Base-by-base conservation (phyloP, 2,329 filamentous ascomycete genomes). In the Penicillium sp. region DNA sequence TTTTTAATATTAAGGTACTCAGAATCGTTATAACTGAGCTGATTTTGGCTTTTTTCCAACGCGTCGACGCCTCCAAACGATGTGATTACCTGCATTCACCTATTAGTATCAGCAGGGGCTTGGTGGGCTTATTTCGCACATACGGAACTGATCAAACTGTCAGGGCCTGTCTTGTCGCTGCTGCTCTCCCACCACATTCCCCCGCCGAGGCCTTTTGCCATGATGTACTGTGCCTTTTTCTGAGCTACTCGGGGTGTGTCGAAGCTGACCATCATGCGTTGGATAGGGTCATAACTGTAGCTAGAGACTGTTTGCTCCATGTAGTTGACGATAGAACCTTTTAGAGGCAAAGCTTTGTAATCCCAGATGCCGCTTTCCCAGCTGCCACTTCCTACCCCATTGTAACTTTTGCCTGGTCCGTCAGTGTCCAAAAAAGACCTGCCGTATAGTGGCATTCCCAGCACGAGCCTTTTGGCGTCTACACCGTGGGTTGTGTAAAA, bases 391-490 rank as follows among this genome's bases (percentile, higher is more conserved):
- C 92, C 93, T 9, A 90, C 81, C 6, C 91, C 92, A 48, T 74
- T 83, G 75, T 83, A 97, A 0, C 84, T 77, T 29, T 79, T 73
- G 1, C 93, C 93, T 0, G 86, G 83, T 0, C 92, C 93, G 26
- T 88, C 82, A 0, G 93, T 97, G 62, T 86, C 84, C 64, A 86
- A 81, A 71, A 97, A 98, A 0, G 90, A 86, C 35, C 92, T 89
- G 1, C 93, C 93, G 71, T 97, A 98, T 13, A 98, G 79, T 2
- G 93, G 93, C 89, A 97, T 93, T 2, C 93, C 93, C 13, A 97
- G 74, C 3, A 96, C 90, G 53, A 98, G 85, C 77, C 96, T 97
- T 59, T 80, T 70, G 0, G 86, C 71, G 0, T 82, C 69, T 0
- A 96, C 86, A 7, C 88, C 87, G 3, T 81, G 4, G 1, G 76